phyloP scores from a whole-genome alignment of 139 green algal genomes.

The Marvania coccoides region DNA sequence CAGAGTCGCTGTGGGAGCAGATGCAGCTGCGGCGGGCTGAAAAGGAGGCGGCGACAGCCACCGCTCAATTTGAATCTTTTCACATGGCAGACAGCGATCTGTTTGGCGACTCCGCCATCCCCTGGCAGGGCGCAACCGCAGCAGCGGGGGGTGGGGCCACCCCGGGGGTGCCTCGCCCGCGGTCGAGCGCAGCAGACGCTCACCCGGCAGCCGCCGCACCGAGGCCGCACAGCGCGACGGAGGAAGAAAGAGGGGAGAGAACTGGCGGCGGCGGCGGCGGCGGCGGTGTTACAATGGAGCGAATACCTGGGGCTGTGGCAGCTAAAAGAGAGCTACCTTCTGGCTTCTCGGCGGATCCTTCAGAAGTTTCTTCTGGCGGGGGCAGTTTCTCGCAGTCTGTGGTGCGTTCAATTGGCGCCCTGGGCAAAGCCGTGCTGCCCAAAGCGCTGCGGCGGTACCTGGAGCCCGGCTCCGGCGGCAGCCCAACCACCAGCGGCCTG shows the following conservation, averaged over 20 bases:
- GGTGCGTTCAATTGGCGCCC: not conserved
- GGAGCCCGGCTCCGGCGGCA: not conserved
- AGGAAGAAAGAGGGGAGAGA: not conserved
- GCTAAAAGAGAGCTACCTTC: too few species aligned
- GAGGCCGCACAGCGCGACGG: not conserved
- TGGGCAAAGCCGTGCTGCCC: conserved; percentile 23
- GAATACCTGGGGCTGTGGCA: too few species aligned
- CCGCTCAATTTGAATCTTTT: not conserved
- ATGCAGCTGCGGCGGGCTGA: conserved; percentile 37
- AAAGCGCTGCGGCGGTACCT: conserved; percentile 8
- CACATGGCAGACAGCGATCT: conserved; percentile 28
- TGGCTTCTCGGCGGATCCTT: too few species aligned
- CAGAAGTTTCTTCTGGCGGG: too few species aligned
- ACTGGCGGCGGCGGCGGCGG: too few species aligned
- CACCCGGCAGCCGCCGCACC: not conserved
- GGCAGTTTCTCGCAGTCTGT: not conserved
- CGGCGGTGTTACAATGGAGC: too few species aligned
- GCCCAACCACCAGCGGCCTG: not conserved
- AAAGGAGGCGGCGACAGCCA: not conserved
- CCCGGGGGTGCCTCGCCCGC: too few species aligned
- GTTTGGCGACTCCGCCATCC: conserved; percentile 24
- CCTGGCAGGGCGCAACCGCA: not conserved
- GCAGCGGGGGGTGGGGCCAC: too few species aligned
- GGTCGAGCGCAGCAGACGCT: too few species aligned
- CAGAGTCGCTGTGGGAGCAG: conserved; percentile 47